Conservation (phyloP, 208 protist genomes). For the Crithidia brevicula region DNA sequence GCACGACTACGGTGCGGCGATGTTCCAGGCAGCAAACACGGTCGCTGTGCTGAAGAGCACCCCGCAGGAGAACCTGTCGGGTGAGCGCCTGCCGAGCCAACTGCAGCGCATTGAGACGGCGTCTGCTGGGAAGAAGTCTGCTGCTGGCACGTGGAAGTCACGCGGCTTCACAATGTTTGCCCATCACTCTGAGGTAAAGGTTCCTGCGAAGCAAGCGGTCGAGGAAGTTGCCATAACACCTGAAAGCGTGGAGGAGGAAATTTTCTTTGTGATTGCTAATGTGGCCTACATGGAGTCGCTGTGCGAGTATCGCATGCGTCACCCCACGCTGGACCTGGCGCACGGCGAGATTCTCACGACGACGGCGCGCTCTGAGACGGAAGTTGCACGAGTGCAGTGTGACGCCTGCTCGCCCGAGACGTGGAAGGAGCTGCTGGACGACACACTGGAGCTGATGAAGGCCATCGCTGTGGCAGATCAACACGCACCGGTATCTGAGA, state of each 20-base stretch:
- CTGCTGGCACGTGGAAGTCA: neutral
- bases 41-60: slow-evolving; percentile 19
- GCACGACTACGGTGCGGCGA: neutral
- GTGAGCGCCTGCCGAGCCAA: slow-evolving; percentile 26
- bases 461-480: slow-evolving; percentile 19
- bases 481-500: neutral
- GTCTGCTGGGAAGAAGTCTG: neutral
- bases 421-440: slow-evolving; percentile 33
- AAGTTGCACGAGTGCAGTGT: neutral
- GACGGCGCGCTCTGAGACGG: neutral
- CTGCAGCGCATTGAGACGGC: slow-evolving; percentile 8
- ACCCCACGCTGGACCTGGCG: slow-evolving; percentile 32
- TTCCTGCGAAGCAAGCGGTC: neutral
- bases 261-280: slow-evolving; percentile 14
- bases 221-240: too few species aligned
- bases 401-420: neutral
- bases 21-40: slow-evolving; percentile 23
- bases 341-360: slow-evolving; percentile 18
- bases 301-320: slow-evolving; percentile 38
- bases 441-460: slow-evolving; percentile 46
- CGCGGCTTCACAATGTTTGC: neutral
- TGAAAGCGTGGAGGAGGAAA: neutral
- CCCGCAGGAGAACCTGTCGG: slow-evolving; percentile 32
- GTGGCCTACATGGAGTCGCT: slow-evolving; percentile 35
- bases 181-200: neutral